Evolutionary conservation across 768 basidiomycete genomes (phyloP).

Genomic region (Naganishia kalamii): DNA sequence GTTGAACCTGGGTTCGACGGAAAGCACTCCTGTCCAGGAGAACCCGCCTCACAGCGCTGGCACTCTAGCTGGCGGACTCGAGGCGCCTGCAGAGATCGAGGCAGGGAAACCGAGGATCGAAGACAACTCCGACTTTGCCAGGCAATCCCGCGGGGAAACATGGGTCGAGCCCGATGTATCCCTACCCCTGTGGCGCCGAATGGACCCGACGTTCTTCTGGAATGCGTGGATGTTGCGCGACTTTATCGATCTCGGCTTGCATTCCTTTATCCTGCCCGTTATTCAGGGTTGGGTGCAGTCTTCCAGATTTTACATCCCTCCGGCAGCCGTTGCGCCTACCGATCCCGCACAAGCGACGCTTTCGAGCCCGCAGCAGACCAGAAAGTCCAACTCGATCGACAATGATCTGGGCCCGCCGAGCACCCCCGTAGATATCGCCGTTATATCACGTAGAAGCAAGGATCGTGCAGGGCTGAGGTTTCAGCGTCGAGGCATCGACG

Average conservation of each 20-base stretch:
- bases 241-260: constrained; percentile 80
- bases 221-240: constrained; percentile 81
- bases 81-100: constrained; percentile 20
- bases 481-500: constrained; percentile 89
- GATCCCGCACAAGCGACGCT: constrained; percentile 22
- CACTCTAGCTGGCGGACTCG: not conserved
- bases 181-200: constrained; percentile 83
- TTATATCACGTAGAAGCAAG: constrained; percentile 78
- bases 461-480: constrained; percentile 89
- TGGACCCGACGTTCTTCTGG: constrained; percentile 92
- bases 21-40: constrained; percentile 78
- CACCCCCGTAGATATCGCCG: constrained; percentile 61
- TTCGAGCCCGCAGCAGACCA: not conserved
- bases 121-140: constrained; percentile 21
- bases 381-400: constrained; percentile 30
- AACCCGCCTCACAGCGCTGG: constrained; percentile 49
- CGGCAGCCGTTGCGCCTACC: constrained; percentile 26
- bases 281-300: constrained; percentile 89
- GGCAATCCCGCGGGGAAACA: constrained; percentile 34
- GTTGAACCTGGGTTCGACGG: constrained; percentile 52
- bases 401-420: constrained; percentile 31
- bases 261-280: constrained; percentile 79
- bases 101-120: constrained; percentile 28
- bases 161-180: constrained; percentile 66
- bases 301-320: constrained; percentile 58